Evolutionary conservation across 1,284 basidiomycete genomes (phyloP).

Genomic region (Bjerkandera adusta): DNA sequence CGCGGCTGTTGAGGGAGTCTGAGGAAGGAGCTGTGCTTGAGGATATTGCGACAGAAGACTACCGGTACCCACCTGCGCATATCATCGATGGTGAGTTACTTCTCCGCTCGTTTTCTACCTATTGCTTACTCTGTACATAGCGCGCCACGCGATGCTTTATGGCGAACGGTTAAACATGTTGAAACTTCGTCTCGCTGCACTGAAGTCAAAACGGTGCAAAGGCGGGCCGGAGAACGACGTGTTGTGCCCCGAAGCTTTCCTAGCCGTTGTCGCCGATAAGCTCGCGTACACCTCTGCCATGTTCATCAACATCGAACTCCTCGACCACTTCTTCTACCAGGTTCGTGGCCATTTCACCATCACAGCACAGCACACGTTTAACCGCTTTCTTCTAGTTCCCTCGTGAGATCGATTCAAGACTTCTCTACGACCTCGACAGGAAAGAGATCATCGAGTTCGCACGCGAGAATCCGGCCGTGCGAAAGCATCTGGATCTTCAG

Average conservation of each 20-base stretch:
- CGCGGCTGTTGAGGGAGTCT: slow-evolving; percentile 40
- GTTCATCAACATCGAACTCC: slow-evolving; percentile 98
- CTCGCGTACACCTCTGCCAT: slow-evolving; percentile 94
- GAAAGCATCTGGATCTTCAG: slow-evolving; percentile 91
- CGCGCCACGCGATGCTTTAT: slow-evolving; percentile 90
- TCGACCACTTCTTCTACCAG: slow-evolving; percentile 99
- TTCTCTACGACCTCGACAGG: slow-evolving; percentile 90
- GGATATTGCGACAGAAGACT: slow-evolving; percentile 45
- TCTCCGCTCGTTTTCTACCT: slow-evolving; percentile 6
- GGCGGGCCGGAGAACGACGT: slow-evolving; percentile 83
- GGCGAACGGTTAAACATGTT: slow-evolving; percentile 80
- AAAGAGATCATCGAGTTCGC: slow-evolving; percentile 88
- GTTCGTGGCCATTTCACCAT: slow-evolving; percentile 42
- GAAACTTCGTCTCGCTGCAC: slow-evolving; percentile 78
- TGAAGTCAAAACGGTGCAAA: slow-evolving; percentile 88
- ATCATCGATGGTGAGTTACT: slow-evolving; percentile 77
- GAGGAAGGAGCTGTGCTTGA: slow-evolving; percentile 45
- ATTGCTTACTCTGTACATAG: slow-evolving; percentile 38
- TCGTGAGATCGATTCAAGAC: slow-evolving; percentile 92
- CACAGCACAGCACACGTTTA: no score
- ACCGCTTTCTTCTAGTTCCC: slow-evolving; percentile 76
- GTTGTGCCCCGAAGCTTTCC: slow-evolving; percentile 95
- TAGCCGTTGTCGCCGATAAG: slow-evolving; percentile 96
- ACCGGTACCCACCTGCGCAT: slow-evolving; percentile 89
- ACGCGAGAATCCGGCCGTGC: slow-evolving; percentile 87